Conservation (phyloP, 306 rosid species). For the Biancaea sappan region DNA sequence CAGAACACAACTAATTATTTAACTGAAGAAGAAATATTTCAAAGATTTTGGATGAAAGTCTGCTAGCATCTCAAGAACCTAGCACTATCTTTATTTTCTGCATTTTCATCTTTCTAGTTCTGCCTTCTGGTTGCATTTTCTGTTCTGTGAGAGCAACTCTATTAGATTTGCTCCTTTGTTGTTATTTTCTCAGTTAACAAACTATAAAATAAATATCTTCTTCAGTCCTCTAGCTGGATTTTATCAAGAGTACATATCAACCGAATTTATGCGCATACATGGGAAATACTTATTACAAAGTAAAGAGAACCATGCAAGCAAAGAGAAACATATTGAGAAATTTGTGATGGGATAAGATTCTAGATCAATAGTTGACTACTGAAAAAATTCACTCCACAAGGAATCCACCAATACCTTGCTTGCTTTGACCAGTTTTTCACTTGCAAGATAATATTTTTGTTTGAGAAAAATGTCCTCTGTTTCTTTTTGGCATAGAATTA, state of each 20-base stretch:
- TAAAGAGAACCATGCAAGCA: neutral
- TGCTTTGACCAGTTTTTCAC: neutral
- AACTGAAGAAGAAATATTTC: no score
- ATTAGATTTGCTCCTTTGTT: no score
- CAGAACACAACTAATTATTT: no score
- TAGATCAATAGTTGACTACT: neutral
- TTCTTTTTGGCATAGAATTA: neutral
- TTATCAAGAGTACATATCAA: neutral
- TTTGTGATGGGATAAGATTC: neutral
- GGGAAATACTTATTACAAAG: neutral
- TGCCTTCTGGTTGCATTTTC: no score
- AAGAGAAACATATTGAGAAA: neutral
- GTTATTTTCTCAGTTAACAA: no score
- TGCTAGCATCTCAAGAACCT: no score
- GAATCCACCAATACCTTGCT: neutral
- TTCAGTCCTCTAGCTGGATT: no score
- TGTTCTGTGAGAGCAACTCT: no score
- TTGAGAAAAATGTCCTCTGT: neutral
- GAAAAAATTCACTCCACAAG: neutral
- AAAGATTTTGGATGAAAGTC: no score
- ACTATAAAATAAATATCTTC: no score
- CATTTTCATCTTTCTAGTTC: no score
- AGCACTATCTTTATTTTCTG: no score
- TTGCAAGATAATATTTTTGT: neutral
- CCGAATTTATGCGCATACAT: neutral